Evolutionary conservation across 1,284 basidiomycete species (phyloP), one percentile per base, ranked within the genome.

Genomic region (Pseudozyma flocculosa): DNA sequence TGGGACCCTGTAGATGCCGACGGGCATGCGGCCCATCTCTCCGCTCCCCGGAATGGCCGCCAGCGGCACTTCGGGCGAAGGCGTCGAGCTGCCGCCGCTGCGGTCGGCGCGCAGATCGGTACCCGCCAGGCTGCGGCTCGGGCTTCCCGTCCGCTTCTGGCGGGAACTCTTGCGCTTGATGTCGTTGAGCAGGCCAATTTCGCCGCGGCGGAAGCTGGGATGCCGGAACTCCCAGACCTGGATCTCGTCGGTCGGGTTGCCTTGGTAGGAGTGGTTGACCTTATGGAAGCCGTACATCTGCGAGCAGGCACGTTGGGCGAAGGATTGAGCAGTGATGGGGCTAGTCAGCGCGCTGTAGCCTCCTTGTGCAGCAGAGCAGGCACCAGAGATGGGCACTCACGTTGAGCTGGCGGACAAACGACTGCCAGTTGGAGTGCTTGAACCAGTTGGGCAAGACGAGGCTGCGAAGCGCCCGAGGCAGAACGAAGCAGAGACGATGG

Each of bases 361-460:
- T n/a, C n/a, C n/a, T n/a, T n/a, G n/a, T n/a, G n/a, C n/a, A n/a
- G n/a, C n/a, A n/a, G n/a, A n/a, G n/a, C n/a, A n/a, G n/a, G n/a
- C n/a, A n/a, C n/a, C n/a, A n/a, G n/a, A n/a, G n/a, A n/a, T n/a
- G n/a, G n/a, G 32, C 15, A 34, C 32, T 34, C 15, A 65, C 62
- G 65, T 74, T 74, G 48, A 74, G 65, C 46, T 74, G 72, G 5
- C 72, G 61, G 9, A 74, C 70, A 52, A 74, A 74, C 11, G 70
- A 73, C 34, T 74, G 72, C 72, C 72, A 74, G 43, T 73, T 74
- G 47, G 68, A 68, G 48, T 74, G 72, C 62, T 74, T 74, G 68
- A 74, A 74, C 68, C 68, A 74, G 38, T 68, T 68, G 2, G 72
- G 72, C 11, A 74, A 50, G 15, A 74, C 65, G 11, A 70, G 50